Percentiles rank a stretch among this genome's conserved stretches.
Conservation (phyloP, 495 filamentous ascomycete genomes). For the Xylaria curta region DNA sequence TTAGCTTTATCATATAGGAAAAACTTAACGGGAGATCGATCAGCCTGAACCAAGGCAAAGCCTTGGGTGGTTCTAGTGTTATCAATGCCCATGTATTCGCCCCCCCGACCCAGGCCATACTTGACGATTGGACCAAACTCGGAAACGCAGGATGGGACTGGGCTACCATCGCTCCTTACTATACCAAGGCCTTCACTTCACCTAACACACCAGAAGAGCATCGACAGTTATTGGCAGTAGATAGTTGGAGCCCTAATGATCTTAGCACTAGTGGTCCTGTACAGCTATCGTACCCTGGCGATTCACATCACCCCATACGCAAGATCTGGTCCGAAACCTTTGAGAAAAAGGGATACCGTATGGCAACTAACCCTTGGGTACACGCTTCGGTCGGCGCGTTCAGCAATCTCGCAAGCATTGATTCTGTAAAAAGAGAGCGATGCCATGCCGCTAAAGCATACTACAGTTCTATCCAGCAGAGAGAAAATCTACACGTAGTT, state of each 20-base stretch:
- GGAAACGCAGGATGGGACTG: constrained; percentile 62
- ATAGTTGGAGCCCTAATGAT: constrained; percentile 37
- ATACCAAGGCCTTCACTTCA: constrained; percentile 42
- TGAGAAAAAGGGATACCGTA: constrained; percentile 36
- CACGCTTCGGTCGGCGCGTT: constrained; percentile 53
- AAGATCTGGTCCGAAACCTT: constrained; percentile 47
- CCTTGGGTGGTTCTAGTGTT: constrained; percentile 60
- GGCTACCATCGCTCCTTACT: constrained; percentile 55
- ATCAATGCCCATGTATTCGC: constrained; percentile 61
- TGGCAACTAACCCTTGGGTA: constrained; percentile 41
- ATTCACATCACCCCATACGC: constrained; percentile 29
- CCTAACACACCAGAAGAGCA: constrained; percentile 38
- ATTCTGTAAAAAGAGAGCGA: constrained; percentile 47
- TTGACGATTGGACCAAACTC: constrained; percentile 59
- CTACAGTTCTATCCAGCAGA: constrained; percentile 38
- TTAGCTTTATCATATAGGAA: constrained; percentile 28
- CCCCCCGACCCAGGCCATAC: constrained; percentile 46
- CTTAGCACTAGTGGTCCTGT: constrained; percentile 46
- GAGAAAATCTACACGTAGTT: constrained; percentile 54
- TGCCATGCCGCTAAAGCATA: constrained; percentile 48
- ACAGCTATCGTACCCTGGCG: constrained; percentile 46
- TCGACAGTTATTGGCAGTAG: constrained; percentile 27
- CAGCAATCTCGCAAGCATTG: constrained; percentile 48
- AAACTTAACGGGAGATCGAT: constrained; percentile 35
- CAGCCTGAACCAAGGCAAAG: constrained; percentile 53